phyloP scores from a whole-genome alignment of 148 eudicot species.

The Euryodendron excelsum region DNA sequence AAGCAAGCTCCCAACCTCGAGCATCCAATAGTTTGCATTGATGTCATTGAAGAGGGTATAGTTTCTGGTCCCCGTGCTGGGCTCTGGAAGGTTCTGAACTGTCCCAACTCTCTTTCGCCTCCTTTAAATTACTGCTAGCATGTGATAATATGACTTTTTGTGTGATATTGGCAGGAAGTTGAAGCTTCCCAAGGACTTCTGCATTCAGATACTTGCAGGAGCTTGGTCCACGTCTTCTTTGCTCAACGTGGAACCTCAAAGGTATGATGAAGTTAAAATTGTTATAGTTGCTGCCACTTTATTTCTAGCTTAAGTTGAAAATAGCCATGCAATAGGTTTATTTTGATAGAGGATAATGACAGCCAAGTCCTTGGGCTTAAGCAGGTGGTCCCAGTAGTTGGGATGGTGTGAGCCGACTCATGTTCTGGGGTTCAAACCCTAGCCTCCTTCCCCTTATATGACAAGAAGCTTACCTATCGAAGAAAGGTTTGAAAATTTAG shows the following conservation, averaged over 20 bases:
- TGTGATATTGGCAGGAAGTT: slow-evolving; percentile 57
- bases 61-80: slow-evolving; percentile 91
- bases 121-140: not conserved
- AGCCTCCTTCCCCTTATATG: no score
- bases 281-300: not conserved
- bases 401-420: no score
- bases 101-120: not conserved
- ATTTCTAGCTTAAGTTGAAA: not conserved
- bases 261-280: slow-evolving; percentile 34
- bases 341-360: not conserved
- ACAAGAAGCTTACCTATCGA: no score
- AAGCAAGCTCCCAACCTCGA: slow-evolving; percentile 79
- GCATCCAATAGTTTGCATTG: slow-evolving; percentile 86
- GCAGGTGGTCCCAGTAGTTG: no score
- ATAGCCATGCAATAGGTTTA: not conserved
- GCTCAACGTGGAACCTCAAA: slow-evolving; percentile 90
- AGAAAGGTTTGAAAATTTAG: not conserved
- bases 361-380: not conserved
- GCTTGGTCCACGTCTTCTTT: slow-evolving; percentile 90
- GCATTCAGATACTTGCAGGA: slow-evolving; percentile 83
- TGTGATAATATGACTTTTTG: not conserved
- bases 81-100: slow-evolving; percentile 63
- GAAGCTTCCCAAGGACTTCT: slow-evolving; percentile 69
- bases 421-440: no score
- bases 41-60: slow-evolving; percentile 84